Base-by-base conservation (phyloP, 1,139 yeast species). In the Saccharomyces hybrid region DNA sequence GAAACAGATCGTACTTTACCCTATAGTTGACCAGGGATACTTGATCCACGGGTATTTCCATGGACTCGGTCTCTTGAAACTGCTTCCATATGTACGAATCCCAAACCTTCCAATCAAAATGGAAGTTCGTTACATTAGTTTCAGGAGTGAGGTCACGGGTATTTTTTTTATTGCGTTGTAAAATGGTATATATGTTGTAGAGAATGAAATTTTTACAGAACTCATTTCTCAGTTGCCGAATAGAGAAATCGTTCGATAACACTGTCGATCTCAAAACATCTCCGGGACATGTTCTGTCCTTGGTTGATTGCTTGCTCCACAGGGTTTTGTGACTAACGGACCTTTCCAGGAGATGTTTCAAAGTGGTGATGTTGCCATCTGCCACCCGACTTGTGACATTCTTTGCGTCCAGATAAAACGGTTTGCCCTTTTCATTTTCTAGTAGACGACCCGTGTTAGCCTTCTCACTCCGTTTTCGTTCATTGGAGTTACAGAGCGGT, bases 221-320 rank as follows among this genome's bases (percentile, higher is more conserved):
- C 51, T 64, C 68, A 20, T 58, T 59, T 31, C 55, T 53, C 7
- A 63, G 28, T 25, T 60, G 59, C 13, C 25, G 4, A 6, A 49
- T 46, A 3, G 56, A 50, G 14, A 55, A 41, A 9, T 53, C 53
- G 20, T 49, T 47, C 6, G 64, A 56, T n/a, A 62, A 26, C 5
- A 64, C 42, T 4, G 60, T 50, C 13, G 58, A 55, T 8, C 67
- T 54, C 8, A 65, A 16, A 38, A 63, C 56, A 52, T 65, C 68
- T 11, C 59, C 61, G 6, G 67, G 64, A 44, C 60, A 59, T 11
- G 51, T 48, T 34, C 48, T 56, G 50, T 55, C 52, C 14, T 49
- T 38, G 26, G 42, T 46, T 9, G 47, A 27, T 11, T 51, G 50
- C 1, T 38, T 52, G 16, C 59, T 48, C 64, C 64, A 61, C 13